Evolutionary conservation across 2,329 filamentous ascomycete genomes (phyloP), one percentile per base, ranked within the genome.

Genomic region (Trichoderma pleuroti): DNA sequence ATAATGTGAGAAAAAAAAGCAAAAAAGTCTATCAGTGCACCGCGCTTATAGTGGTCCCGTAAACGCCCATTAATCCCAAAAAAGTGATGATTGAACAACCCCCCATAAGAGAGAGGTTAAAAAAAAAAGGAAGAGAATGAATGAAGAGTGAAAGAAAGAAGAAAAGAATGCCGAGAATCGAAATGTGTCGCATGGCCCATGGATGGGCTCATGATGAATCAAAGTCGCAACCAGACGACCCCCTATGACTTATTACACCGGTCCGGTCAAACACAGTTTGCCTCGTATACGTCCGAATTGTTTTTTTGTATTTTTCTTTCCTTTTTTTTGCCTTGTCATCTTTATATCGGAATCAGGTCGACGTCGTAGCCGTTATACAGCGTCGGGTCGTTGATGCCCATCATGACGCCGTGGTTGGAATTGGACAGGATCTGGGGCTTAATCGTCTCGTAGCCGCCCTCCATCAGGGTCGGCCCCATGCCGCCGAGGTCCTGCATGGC

Each of bases 321-420:
- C 11, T 24, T 39, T 16, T 7, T 36, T 54, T 28, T 30, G 28
- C 5, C 16, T 66, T 9, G 34, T 28, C 7, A 4, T 24, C 21
- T n/a, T 80, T 74, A 84, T 59, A 84, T 76, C 72, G 82, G 77
- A 76, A 85, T 78, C 24, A 77, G 72, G 62, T 86, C 84, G 70
- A 79, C 80, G 70, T 86, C 85, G 75, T 84, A 87, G 57, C 85
- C 84, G 4, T 83, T 81, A 74, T 85, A 88, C 70, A 89, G 87
- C 86, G 88, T 88, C 1, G 87, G 86, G 72, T 89, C 87, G 21
- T 83, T 84, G 75, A 87, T 83, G 21, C 86, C 85, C 76, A 88
- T 81, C 86, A 88, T 88, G 9, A 86, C 84, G 57, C 87, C 86
- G 1, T 85, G 82, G 66, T 86, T 86, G 54, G 83, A 79, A 46